Percentiles rank a stretch among this genome's conserved stretches.
These are phyloP conservation scores for Fragaria vesca DNA, from an alignment of 306 rosid species.

Conservation along the genomic window DNA sequence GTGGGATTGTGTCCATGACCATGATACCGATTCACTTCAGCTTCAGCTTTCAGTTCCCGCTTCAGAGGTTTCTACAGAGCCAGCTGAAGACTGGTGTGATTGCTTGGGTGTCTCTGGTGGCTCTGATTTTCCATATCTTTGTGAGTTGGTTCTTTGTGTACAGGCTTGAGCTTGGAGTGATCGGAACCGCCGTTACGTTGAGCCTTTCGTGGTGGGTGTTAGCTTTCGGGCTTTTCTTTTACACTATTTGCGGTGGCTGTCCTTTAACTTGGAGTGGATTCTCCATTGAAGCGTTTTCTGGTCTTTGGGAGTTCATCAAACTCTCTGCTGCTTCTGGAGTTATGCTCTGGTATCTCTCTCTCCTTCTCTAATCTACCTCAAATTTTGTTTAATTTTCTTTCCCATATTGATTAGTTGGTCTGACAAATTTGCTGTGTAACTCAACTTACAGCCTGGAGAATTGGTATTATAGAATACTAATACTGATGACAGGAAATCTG, in stretches of 20 bases:
- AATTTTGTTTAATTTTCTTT: neutral
- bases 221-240: conserved; percentile 45
- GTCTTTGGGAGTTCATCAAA: conserved; percentile 70
- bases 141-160: conserved; percentile 66
- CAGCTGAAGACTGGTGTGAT: conserved; percentile 50
- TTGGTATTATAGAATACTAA: conserved; percentile 77
- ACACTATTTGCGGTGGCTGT: conserved; percentile 60
- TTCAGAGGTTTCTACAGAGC: conserved; percentile 61
- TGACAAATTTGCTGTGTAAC: neutral
- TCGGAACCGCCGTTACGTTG: conserved; percentile 53
- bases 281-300: conserved; percentile 71
- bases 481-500: conserved; percentile 76
- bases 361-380: neutral
- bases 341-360: conserved; percentile 63
- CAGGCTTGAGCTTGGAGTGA: conserved; percentile 47
- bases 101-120: conserved; percentile 46
- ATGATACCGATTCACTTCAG: conserved; percentile 62
- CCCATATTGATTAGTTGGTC: neutral
- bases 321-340: conserved; percentile 77
- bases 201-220: conserved; percentile 69
- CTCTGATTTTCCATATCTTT: conserved; percentile 43
- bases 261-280: conserved; percentile 74
- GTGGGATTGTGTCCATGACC: conserved; percentile 48
- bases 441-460: conserved; percentile 62
- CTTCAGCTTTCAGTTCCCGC: conserved; percentile 65